Evolutionary conservation across 2,329 filamentous ascomycete species (phyloP).

Genomic region (Cladophialophora psammophila): DNA sequence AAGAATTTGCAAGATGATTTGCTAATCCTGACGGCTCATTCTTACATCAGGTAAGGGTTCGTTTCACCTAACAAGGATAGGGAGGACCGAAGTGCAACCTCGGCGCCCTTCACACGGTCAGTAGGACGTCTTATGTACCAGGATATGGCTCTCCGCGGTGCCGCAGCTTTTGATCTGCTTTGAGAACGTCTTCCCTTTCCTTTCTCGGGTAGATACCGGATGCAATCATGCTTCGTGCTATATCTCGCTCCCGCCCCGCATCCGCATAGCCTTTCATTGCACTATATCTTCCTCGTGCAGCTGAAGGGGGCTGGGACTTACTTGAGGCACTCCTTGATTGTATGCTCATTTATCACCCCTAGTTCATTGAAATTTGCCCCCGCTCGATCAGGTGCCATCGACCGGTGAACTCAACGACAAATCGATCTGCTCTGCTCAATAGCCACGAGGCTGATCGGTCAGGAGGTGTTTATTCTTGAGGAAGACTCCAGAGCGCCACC

Average conservation of each 20-base stretch:
- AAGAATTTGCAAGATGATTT: not conserved
- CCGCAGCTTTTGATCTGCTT: not conserved
- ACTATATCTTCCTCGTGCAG: not conserved
- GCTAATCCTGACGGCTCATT: not conserved
- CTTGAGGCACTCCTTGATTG: not conserved
- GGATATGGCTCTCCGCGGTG: not conserved
- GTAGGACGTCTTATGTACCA: not conserved
- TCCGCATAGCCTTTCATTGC: not conserved
- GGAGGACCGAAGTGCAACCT: not conserved
- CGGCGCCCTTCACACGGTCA: not conserved
- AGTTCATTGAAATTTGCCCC: not conserved
- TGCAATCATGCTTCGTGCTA: not conserved
- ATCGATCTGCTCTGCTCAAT: not conserved
- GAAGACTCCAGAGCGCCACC: not conserved
- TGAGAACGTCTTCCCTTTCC: not conserved
- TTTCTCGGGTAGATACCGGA: not conserved
- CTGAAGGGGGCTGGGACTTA: not conserved
- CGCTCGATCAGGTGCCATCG: not conserved
- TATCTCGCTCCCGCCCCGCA: not conserved
- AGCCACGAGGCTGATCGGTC: conserved; percentile 6
- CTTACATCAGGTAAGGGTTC: not conserved
- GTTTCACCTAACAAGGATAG: not conserved
- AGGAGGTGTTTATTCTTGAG: not conserved
- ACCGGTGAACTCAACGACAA: not conserved
- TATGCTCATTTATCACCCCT: not conserved